phyloP scores from a whole-genome alignment of 2,329 filamentous ascomycete genomes.

The Helicocarpus griseus region DNA sequence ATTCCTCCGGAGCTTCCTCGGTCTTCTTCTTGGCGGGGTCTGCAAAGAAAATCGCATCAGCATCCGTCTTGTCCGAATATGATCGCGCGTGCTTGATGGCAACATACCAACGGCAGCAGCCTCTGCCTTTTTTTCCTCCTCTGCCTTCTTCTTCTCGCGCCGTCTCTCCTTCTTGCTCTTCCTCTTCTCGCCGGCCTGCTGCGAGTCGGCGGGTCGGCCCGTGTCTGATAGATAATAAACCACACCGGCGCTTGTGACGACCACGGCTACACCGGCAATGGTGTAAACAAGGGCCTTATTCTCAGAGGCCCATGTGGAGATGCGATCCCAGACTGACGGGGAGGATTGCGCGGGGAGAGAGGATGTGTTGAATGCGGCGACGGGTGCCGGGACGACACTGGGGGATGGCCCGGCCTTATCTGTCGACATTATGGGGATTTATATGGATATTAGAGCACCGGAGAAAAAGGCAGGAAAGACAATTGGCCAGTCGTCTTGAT shows the following conservation, averaged over 20 bases:
- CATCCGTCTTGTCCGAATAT: background rate
- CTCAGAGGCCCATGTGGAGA: constrained; percentile 86
- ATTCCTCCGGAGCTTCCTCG: constrained; percentile 51
- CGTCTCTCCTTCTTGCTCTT: constrained; percentile 86
- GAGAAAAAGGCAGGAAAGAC: background rate
- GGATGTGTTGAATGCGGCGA: background rate
- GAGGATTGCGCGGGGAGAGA: constrained; percentile 5
- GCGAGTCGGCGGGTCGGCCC: constrained; percentile 26
- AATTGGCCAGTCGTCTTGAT: background rate
- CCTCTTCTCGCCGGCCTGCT: constrained; percentile 42
- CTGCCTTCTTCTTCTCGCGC: constrained; percentile 67
- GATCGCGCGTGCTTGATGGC: constrained; percentile 14
- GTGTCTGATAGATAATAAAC: constrained; percentile 72
- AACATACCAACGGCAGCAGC: constrained; percentile 27
- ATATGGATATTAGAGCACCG: background rate
- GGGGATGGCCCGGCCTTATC: background rate
- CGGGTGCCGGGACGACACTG: background rate
- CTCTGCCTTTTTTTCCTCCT: constrained; percentile 42
- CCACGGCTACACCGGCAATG: constrained; percentile 85
- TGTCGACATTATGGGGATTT: constrained; percentile 5
- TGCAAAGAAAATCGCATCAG: background rate
- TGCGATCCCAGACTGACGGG: constrained; percentile 62
- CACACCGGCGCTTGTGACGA: constrained; percentile 81
- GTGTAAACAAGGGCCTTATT: constrained; percentile 95
- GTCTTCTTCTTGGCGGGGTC: constrained; percentile 4